Percentiles rank a stretch among this genome's conserved stretches.
Conservation (phyloP, 1,284 basidiomycete genomes). For the Trametes pubescens region DNA sequence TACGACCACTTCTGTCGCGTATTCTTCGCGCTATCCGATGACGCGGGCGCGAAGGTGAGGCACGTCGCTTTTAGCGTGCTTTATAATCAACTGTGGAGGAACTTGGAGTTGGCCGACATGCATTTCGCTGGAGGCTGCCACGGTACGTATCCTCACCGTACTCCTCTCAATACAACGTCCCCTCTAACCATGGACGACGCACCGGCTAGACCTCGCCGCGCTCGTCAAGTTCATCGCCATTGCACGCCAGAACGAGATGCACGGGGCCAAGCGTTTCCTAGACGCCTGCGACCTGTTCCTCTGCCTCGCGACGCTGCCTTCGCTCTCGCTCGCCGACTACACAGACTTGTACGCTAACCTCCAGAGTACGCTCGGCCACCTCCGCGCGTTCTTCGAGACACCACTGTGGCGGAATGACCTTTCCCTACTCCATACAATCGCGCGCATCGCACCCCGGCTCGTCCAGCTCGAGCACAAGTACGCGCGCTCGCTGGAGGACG, state of each 20-base stretch:
- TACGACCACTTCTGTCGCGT: conserved; percentile 29
- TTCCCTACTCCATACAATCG: conserved; percentile 24
- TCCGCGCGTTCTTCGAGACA: conserved; percentile 27
- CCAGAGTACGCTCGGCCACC: conserved; percentile 23
- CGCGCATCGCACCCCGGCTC: conserved; percentile 30
- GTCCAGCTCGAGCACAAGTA: conserved; percentile 24
- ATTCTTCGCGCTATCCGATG: conserved; percentile 21
- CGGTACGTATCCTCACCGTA: conserved; percentile 13
- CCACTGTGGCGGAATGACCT: conserved; percentile 27
- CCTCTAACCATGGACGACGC: background rate
- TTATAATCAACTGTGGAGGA: conserved; percentile 28
- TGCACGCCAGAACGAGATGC: conserved; percentile 16
- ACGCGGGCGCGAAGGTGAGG: conserved; percentile 20
- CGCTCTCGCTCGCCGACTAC: conserved; percentile 7
- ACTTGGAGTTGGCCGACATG: conserved; percentile 24
- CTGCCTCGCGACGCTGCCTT: conserved; percentile 26
- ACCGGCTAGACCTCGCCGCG: conserved; percentile 16
- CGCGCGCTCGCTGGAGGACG: conserved; percentile 18
- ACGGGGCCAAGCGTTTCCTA: conserved; percentile 27
- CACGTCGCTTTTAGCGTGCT: conserved; percentile 26
- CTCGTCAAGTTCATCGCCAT: conserved; percentile 24
- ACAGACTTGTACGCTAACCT: conserved; percentile 9
- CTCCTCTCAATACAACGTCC: no score
- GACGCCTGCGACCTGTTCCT: conserved; percentile 32
- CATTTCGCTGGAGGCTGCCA: conserved; percentile 20